Evolutionary conservation across 108 stramenopile species (phyloP).

Genomic region (Fistulifera pelliculosa): DNA sequence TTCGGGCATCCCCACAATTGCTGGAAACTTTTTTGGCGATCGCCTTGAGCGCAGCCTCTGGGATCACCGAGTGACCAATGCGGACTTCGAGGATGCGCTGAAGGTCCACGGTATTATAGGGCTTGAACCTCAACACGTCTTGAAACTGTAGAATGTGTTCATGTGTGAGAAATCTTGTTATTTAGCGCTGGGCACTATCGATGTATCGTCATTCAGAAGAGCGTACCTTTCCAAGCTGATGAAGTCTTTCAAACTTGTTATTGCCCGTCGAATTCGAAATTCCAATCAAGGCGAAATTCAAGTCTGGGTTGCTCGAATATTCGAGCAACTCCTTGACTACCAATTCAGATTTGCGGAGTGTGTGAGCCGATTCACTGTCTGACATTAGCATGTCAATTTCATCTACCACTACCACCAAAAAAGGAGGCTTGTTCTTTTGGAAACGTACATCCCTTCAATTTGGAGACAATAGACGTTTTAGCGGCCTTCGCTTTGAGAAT

Average conservation of each 20-base stretch:
- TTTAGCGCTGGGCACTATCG: neutral
- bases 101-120: constrained; percentile 46
- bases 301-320: constrained; percentile 24
- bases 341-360: neutral
- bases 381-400: constrained; percentile 62
- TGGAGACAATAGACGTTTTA: neutral
- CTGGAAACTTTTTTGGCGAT: constrained; percentile 42
- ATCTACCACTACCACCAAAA: constrained; percentile 47
- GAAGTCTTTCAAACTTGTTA: constrained; percentile 25
- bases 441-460: neutral
- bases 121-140: constrained; percentile 35
- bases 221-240: constrained; percentile 52
- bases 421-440: constrained; percentile 2
- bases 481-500: neutral
- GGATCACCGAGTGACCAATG: constrained; percentile 47
- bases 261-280: constrained; percentile 71
- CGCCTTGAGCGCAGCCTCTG: constrained; percentile 43
- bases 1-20: constrained; percentile 56
- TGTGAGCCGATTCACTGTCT: neutral
- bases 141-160: constrained; percentile 14
- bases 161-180: constrained; percentile 10
- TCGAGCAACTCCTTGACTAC: constrained; percentile 17
- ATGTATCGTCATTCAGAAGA: constrained; percentile 1
- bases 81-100: constrained; percentile 33
- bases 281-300: constrained; percentile 55